phyloP scores from a whole-genome alignment of 176 grass and related monocot species.

The Ensete ventricosum region DNA sequence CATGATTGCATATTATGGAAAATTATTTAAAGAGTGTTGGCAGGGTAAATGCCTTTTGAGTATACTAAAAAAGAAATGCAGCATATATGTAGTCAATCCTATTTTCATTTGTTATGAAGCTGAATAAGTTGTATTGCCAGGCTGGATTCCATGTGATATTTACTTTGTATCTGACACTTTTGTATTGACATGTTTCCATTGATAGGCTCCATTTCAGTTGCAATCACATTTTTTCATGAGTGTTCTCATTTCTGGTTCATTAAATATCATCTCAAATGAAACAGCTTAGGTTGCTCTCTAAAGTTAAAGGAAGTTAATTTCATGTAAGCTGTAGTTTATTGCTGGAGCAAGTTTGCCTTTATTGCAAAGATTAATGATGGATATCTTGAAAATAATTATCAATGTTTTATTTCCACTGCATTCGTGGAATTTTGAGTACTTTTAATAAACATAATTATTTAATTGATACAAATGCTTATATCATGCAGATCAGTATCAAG shows the following conservation, averaged over 20 bases:
- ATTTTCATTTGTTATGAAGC: background rate
- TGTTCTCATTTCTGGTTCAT: background rate
- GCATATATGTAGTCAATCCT: too few species aligned
- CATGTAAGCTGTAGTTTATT: slow-evolving; percentile 1
- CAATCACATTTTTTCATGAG: background rate
- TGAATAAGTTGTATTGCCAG: background rate
- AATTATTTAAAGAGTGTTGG: too few species aligned
- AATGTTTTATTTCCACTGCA: background rate
- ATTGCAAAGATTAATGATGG: background rate
- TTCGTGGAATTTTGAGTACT: background rate
- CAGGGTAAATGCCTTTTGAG: too few species aligned
- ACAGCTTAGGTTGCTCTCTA: slow-evolving; percentile 5
- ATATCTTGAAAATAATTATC: background rate
- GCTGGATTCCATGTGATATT: background rate
- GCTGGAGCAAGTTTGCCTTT: background rate
- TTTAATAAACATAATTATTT: background rate
- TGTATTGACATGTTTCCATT: background rate
- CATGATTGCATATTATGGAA: too few species aligned
- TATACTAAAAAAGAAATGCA: too few species aligned
- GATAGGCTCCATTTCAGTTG: background rate
- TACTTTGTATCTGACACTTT: background rate
- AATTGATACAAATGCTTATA: background rate
- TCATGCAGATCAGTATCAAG: slow-evolving; percentile 16
- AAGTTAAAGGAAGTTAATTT: slow-evolving; percentile 11
- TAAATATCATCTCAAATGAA: background rate